A percentile compares a stretch with the other conserved stretches of the same genome.
Evolutionary conservation across 1,284 basidiomycete species (phyloP).

Genomic region (Tilletia caries): DNA sequence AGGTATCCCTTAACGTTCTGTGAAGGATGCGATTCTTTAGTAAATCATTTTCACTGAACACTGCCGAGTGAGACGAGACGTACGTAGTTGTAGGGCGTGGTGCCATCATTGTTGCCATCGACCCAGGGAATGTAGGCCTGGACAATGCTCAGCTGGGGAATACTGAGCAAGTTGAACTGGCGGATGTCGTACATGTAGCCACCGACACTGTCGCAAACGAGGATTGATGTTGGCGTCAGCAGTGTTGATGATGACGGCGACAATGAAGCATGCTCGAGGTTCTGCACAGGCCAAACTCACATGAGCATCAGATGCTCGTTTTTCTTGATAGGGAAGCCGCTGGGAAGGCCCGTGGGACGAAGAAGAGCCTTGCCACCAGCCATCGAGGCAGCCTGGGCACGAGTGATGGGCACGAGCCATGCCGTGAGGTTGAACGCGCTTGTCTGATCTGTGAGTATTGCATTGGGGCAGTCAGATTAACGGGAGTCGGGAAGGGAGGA

Average conservation of each 20-base stretch:
- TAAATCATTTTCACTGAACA: neutral
- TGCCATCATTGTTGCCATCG: constrained; percentile 7
- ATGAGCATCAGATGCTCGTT: constrained; percentile 10
- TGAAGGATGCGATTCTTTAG: neutral
- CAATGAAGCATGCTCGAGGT: too few species aligned
- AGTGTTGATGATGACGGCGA: neutral
- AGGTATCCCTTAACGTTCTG: constrained; percentile 10
- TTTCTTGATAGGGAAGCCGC: neutral
- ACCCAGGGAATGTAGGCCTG: constrained; percentile 11
- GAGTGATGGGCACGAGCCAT: constrained; percentile 6
- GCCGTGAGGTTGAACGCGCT: neutral
- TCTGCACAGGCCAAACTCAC: neutral
- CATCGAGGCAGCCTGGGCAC: neutral
- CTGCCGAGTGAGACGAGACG: neutral
- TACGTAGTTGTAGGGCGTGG: constrained; percentile 3
- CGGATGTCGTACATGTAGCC: constrained; percentile 9
- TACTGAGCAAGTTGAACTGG: constrained; percentile 3
- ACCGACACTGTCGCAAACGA: neutral
- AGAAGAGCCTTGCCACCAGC: neutral
- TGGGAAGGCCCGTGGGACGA: neutral
- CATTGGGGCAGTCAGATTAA: neutral
- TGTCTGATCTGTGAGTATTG: neutral
- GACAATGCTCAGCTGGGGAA: neutral
- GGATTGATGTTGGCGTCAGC: neutral
- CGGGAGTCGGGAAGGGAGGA: neutral